Conservation (phyloP, 805 yeast genomes). For the Yamadazyma akitaensis region DNA sequence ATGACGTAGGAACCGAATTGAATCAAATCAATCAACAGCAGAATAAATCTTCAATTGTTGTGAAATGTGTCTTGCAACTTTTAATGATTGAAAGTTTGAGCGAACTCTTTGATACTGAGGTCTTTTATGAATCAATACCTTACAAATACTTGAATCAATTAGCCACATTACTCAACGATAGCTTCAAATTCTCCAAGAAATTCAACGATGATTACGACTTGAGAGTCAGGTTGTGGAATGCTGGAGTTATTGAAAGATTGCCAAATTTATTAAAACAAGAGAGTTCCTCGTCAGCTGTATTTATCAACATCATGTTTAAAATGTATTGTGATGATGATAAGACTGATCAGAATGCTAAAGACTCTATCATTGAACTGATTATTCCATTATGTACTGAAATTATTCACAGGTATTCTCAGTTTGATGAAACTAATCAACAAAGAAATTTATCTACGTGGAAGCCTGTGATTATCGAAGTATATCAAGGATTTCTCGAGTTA, state of each 20-base stretch:
- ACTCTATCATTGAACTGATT: conserved; percentile 49
- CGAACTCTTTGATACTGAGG: conserved; percentile 70
- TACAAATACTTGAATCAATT: conserved; percentile 57
- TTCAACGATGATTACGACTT: conserved; percentile 88
- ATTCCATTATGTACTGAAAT: conserved; percentile 69
- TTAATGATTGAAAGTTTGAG: conserved; percentile 82
- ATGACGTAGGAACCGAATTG: conserved; percentile 8
- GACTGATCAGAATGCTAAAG: conserved; percentile 44
- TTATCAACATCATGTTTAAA: conserved; percentile 74
- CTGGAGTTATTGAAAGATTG: conserved; percentile 86
- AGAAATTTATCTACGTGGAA: conserved; percentile 83
- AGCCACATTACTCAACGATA: conserved; percentile 56
- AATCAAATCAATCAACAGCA: conserved; percentile 36
- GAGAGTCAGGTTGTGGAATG: conserved; percentile 84
- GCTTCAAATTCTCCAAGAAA: conserved; percentile 78
- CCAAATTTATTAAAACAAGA: conserved; percentile 94
- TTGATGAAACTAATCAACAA: conserved; percentile 76
- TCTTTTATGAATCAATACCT: conserved; percentile 68
- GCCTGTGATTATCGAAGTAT: conserved; percentile 86
- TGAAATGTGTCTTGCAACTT: conserved; percentile 87
- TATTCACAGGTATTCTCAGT: conserved; percentile 61
- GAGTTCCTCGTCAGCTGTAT: conserved; percentile 83
- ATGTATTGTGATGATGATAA: conserved; percentile 67
- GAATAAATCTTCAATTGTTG: conserved; percentile 74
- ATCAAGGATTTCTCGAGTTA: conserved; percentile 76